phyloP scores from a whole-genome alignment of 805 yeast species.

The Teunomyces atbi region DNA sequence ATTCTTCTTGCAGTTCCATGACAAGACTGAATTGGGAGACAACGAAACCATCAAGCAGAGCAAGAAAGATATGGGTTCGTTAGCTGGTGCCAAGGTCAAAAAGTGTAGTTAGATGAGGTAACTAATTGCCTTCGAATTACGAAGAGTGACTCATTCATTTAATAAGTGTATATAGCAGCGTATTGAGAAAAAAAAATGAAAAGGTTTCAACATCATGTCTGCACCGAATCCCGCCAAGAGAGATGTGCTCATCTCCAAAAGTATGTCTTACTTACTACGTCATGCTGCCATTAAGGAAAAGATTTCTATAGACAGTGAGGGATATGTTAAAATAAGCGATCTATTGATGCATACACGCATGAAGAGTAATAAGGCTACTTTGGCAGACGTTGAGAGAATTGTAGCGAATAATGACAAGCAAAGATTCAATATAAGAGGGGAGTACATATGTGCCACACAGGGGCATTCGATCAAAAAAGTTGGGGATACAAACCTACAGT shows the following conservation, averaged over 20 bases:
- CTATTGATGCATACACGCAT: constrained; percentile 58
- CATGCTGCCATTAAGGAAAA: constrained; percentile 78
- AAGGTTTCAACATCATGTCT: constrained; percentile 4
- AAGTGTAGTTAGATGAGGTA: constrained; percentile 21
- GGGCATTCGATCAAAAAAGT: constrained; percentile 73
- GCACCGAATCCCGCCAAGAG: constrained; percentile 24
- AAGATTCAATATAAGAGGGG: constrained; percentile 54
- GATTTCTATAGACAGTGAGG: constrained; percentile 60
- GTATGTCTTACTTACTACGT: constrained; percentile 74
- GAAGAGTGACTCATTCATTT: neutral
- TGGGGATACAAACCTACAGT: constrained; percentile 40
- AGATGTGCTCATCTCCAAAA: constrained; percentile 62
- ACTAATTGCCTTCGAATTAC: neutral
- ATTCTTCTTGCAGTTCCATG: constrained; percentile 66
- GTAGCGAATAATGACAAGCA: constrained; percentile 69
- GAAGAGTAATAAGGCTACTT: constrained; percentile 53
- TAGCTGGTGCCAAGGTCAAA: constrained; percentile 52
- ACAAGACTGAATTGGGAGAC: constrained; percentile 85
- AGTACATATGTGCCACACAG: constrained; percentile 78
- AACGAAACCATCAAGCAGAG: constrained; percentile 71
- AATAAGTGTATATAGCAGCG: neutral
- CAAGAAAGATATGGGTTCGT: constrained; percentile 42
- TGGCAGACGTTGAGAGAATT: constrained; percentile 56
- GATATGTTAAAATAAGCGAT: constrained; percentile 57
- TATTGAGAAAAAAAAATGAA: constrained; percentile 3